These are phyloP conservation scores for Aphanomyces stellatus DNA, from an alignment of 352 stramenopile genomes.

Conservation along the genomic window DNA sequence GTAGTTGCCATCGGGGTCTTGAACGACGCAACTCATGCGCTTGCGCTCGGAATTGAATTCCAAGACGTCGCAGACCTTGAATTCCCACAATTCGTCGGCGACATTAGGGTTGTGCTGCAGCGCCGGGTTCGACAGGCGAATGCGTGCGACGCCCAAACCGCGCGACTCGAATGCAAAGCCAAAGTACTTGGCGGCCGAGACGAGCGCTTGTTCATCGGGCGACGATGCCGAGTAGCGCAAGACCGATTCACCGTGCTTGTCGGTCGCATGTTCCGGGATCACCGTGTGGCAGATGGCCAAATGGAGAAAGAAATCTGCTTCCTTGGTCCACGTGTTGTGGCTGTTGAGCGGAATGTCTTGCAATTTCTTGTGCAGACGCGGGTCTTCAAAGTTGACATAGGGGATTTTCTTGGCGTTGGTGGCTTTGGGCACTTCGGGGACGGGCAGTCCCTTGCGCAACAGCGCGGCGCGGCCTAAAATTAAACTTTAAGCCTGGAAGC, in stretches of 20 bases:
- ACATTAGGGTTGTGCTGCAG: constrained; percentile 31
- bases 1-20: constrained; percentile 59
- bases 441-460: constrained; percentile 46
- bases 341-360: constrained; percentile 24
- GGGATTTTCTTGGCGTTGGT: constrained; percentile 33
- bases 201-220: constrained; percentile 82
- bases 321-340: constrained; percentile 25
- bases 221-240: constrained; percentile 70
- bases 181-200: constrained; percentile 77
- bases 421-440: constrained; percentile 33
- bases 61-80: constrained; percentile 88
- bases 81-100: constrained; percentile 41
- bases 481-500: neutral
- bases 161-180: constrained; percentile 67
- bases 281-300: constrained; percentile 77
- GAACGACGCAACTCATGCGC: constrained; percentile 68
- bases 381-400: constrained; percentile 78
- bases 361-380: constrained; percentile 36
- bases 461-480: constrained; percentile 34
- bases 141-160: constrained; percentile 44
- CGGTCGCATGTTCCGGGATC: constrained; percentile 45
- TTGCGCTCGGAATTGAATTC: constrained; percentile 92
- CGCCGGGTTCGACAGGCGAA: constrained; percentile 40
- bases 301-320: constrained; percentile 80
- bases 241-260: constrained; percentile 32